Evolutionary conservation across 2,329 filamentous ascomycete species (phyloP).

Genomic region (Nemania sp.): DNA sequence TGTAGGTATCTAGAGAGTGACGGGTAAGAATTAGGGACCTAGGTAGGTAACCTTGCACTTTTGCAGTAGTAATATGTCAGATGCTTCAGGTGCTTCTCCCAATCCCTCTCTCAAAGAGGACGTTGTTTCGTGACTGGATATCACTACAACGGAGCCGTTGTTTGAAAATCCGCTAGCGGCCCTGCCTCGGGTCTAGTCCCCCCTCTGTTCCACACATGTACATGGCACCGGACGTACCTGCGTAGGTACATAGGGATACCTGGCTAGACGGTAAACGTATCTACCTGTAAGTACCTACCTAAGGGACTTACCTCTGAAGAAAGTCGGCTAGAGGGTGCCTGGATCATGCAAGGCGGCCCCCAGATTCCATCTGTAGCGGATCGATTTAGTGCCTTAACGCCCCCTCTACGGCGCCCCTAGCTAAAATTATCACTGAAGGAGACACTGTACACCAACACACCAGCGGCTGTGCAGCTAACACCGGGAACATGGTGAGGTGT

Average conservation of each 20-base stretch:
- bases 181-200: conserved; percentile 3
- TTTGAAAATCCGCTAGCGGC: conserved; percentile 31
- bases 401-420: conserved; percentile 8
- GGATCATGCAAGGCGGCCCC: conserved; percentile 19
- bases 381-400: conserved; percentile 20
- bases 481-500: conserved; percentile 1
- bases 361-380: conserved; percentile 20
- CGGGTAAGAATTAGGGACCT: background rate
- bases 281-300: conserved; percentile 1
- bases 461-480: background rate
- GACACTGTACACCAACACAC: background rate
- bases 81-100: background rate
- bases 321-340: background rate
- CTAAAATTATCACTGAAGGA: conserved; percentile 15
- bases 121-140: conserved; percentile 6
- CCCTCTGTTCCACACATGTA: conserved; percentile 5
- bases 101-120: background rate
- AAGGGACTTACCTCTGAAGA: background rate
- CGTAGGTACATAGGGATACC: background rate
- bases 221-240: conserved; percentile 1
- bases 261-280: background rate
- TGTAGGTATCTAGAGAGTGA: background rate
- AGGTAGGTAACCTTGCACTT: background rate
- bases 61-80: background rate
- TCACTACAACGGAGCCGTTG: conserved; percentile 14